Base-by-base conservation (phyloP, 2,329 filamentous ascomycete species). In the Leptographium galeiforme region DNA sequence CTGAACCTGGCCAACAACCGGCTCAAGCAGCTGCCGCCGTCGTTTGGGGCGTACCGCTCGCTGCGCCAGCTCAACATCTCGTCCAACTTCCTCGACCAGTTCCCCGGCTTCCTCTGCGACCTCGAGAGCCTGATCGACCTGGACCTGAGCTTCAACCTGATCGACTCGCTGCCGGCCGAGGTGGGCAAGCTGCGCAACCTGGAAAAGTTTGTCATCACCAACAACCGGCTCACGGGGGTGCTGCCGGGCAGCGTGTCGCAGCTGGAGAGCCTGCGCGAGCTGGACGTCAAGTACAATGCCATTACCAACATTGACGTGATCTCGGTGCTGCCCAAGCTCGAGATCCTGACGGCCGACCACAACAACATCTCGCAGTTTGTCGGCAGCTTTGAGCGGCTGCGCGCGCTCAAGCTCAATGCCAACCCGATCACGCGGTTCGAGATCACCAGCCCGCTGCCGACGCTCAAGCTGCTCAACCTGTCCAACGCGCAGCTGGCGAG, bases 381-480 rank as follows among this genome's bases (percentile, higher is more conserved):
- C 57, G 90, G 90, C 43, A 82, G 81, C n/a, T 98, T 98, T 63
- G 78, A 87, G 47, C 85, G 84, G 59, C 79, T 98, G 25, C 82
- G 89, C 54, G 84, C 86, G 41, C 73, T 98, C 53, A 88, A 91
- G 63, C 74, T 98, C 57, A 95, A 98, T 65, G 90, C 93, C 57
- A 97, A 95, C 63, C 93, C 93, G 0, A 81, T 98, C 57, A 97
- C 93, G 16, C 88, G 89, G 57, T 98, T 98, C 59, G 88, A 94
- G 61, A 79, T 98, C 44, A 80, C 78, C 48, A 75, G 79, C 38
- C 77, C 85, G 2, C 81, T 95, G 16, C 86, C 88, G 16, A 91
- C 88, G 0, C 71, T 98, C 36, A 91, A 89, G 58, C 82, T 84
- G 18, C 75, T 98, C 51, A 97, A 95, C 62, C 74, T 98, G 53